phyloP scores from a whole-genome alignment of 805 yeast species.

The Suhomyces xylopsoci region DNA sequence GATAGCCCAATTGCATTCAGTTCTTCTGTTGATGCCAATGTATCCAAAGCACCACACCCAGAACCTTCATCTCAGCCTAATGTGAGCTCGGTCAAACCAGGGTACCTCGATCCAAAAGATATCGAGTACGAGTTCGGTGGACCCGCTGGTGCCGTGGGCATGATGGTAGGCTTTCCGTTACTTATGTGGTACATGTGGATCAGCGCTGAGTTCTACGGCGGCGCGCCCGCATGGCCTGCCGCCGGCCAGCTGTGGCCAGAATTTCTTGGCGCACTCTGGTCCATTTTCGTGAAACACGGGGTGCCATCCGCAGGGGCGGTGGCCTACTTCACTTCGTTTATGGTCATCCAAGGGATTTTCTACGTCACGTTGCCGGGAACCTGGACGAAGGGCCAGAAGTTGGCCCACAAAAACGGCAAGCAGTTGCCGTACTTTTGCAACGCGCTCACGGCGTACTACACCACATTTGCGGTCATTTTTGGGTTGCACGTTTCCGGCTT shows the following conservation, averaged over 20 bases:
- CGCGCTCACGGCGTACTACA: constrained; percentile 82
- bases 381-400: constrained; percentile 93
- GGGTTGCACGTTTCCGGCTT: constrained; percentile 69
- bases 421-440: constrained; percentile 92
- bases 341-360: constrained; percentile 64
- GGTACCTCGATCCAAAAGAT: constrained; percentile 42
- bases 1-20: background rate
- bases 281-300: constrained; percentile 49
- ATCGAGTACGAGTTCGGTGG: constrained; percentile 93
- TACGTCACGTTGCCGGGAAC: constrained; percentile 88
- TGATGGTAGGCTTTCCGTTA: constrained; percentile 90
- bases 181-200: constrained; percentile 98
- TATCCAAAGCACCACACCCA: background rate
- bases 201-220: constrained; percentile 75
- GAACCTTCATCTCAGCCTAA: background rate
- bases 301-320: constrained; percentile 62
- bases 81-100: constrained; percentile 8
- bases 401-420: constrained; percentile 71
- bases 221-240: constrained; percentile 66
- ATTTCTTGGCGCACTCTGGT: constrained; percentile 42
- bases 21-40: background rate
- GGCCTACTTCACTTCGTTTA: constrained; percentile 67
- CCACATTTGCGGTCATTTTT: constrained; percentile 55
- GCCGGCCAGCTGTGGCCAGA: constrained; percentile 52
- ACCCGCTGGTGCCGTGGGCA: constrained; percentile 79